Conservation (phyloP, 306 rosid species). For the Acacia confusa region DNA sequence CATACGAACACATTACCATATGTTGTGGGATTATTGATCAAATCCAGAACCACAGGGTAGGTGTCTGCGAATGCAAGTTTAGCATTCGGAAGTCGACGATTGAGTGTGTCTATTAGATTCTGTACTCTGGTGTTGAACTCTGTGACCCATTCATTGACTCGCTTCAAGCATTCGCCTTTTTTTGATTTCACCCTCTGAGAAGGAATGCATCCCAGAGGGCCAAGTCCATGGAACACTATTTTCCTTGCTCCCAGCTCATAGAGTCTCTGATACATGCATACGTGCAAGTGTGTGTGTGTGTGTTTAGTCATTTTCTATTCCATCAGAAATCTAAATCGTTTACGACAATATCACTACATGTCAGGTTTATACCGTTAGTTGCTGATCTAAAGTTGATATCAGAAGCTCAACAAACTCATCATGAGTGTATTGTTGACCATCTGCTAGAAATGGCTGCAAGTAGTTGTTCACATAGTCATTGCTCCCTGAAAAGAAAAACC, state of each 20-base stretch:
- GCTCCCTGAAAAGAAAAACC: conserved; percentile 53
- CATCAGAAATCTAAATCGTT: background rate
- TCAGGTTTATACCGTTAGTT: conserved; percentile 44
- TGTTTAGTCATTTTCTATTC: background rate
- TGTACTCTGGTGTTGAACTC: conserved; percentile 49
- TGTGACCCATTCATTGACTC: conserved; percentile 55
- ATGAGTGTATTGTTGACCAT: conserved; percentile 76
- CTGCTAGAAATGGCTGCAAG: conserved; percentile 82
- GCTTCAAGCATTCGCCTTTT: conserved; percentile 59
- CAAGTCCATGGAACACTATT: conserved; percentile 64
- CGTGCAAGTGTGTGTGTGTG: no score
- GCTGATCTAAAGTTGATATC: conserved; percentile 51
- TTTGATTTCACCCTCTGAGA: conserved; percentile 84
- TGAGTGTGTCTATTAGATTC: conserved; percentile 49
- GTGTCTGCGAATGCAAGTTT: conserved; percentile 58
- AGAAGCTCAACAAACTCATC: conserved; percentile 68
- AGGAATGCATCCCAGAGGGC: conserved; percentile 93
- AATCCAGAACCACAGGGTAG: conserved; percentile 57
- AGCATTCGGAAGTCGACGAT: conserved; percentile 57
- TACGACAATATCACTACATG: background rate
- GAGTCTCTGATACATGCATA: conserved; percentile 43
- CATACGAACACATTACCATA: conserved; percentile 45
- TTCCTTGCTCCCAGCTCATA: conserved; percentile 70
- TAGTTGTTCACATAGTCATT: conserved; percentile 89
- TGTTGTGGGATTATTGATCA: conserved; percentile 52